These are phyloP conservation scores for Zasmidium cellare DNA, from an alignment of 2,329 filamentous ascomycete genomes.

Conservation along the genomic window DNA sequence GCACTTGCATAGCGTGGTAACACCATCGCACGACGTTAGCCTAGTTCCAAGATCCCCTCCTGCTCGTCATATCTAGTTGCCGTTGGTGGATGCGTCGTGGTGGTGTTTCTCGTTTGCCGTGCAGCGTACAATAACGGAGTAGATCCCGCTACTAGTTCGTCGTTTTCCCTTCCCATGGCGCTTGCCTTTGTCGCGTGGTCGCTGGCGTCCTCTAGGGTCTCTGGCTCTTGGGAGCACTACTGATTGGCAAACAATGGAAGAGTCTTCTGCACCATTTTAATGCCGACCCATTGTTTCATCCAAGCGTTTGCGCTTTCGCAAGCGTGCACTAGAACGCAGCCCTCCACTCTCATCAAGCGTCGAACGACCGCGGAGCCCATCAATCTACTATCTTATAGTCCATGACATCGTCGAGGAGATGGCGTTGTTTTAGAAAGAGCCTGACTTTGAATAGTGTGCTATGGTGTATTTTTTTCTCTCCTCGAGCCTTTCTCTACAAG, in stretches of 20 bases:
- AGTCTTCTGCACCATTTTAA: constrained; percentile 3
- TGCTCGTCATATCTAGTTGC: constrained; percentile 1
- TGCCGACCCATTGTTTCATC: constrained; percentile 14
- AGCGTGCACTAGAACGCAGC: too few species aligned
- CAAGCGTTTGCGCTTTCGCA: not conserved
- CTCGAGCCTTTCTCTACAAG: constrained; percentile 11
- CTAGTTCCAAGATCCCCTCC: too few species aligned
- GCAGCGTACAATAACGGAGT: not conserved
- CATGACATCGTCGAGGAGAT: not conserved
- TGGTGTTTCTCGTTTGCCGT: not conserved
- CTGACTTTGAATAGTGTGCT: not conserved
- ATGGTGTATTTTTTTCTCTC: constrained; percentile 1
- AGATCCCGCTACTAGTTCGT: not conserved
- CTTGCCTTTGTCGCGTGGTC: constrained; percentile 1
- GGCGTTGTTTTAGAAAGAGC: not conserved
- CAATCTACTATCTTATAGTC: not conserved
- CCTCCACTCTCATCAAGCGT: too few species aligned
- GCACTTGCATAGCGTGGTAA: constrained; percentile 10
- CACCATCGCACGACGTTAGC: not conserved
- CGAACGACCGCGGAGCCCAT: too few species aligned
- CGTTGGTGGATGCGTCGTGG: not conserved
- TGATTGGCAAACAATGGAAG: constrained; percentile 5
- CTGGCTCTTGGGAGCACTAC: constrained; percentile 12
- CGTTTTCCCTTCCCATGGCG: constrained; percentile 1
- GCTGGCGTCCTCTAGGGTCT: constrained; percentile 7